Conservation (phyloP, 23 red algal genomes). For the Chondrus crispus region DNA sequence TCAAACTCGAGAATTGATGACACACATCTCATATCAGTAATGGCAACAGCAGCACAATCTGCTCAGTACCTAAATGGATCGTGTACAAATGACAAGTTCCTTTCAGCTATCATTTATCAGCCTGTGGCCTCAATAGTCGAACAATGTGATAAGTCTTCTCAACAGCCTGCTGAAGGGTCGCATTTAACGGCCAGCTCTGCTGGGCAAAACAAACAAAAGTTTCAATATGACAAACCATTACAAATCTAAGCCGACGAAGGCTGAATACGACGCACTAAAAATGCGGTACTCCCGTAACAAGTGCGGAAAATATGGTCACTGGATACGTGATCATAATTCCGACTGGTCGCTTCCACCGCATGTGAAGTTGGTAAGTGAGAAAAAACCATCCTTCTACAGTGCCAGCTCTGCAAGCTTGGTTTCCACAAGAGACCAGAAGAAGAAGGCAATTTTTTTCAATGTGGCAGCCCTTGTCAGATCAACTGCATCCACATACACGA, state of each 20-base stretch:
- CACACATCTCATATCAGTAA: background rate
- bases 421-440: too few relatives aligned
- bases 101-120: background rate
- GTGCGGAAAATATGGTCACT: conserved; percentile 2
- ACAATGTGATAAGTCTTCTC: background rate
- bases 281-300: background rate
- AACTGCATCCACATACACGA: background rate
- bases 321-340: background rate
- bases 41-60: background rate
- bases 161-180: background rate
- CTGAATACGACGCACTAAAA: too few relatives aligned
- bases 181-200: background rate
- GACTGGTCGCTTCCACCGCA: background rate
- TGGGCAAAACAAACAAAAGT: background rate
- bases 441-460: background rate
- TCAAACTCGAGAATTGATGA: conserved; percentile 15
- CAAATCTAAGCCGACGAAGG: too few relatives aligned
- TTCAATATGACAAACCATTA: background rate
- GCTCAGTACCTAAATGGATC: background rate
- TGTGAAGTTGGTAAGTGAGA: too few relatives aligned
- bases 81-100: background rate
- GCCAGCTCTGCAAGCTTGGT: too few relatives aligned
- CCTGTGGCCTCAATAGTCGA: background rate
- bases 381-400: too few relatives aligned
- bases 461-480: background rate